A percentile compares a stretch with the other conserved stretches of the same genome.
phyloP scores from a whole-genome alignment of 768 basidiomycete species.

The Termitomyces heimii region DNA sequence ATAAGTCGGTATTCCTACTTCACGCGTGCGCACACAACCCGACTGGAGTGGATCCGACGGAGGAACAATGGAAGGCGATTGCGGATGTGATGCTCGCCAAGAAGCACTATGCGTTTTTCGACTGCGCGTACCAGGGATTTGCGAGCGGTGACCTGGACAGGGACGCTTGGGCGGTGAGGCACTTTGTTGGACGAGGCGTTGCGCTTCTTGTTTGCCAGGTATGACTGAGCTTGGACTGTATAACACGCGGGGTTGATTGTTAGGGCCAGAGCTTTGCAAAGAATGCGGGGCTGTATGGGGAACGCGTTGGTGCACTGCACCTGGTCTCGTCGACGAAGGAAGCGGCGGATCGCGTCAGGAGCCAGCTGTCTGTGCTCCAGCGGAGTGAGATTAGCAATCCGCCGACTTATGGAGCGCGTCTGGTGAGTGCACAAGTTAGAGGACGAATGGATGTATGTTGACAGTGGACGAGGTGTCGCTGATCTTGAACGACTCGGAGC shows the following conservation, averaged over 20 bases:
- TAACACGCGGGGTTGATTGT: neutral
- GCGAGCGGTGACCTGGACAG: conserved; percentile 88
- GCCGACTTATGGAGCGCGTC: conserved; percentile 82
- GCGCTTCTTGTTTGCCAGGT: conserved; percentile 88
- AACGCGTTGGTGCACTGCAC: conserved; percentile 93
- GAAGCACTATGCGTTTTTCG: conserved; percentile 87
- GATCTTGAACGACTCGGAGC: conserved; percentile 67
- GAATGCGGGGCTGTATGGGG: conserved; percentile 93
- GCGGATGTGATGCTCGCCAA: conserved; percentile 66
- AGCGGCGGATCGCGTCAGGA: conserved; percentile 67
- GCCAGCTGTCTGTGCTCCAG: conserved; percentile 87
- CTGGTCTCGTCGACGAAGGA: conserved; percentile 62
- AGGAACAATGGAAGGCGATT: conserved; percentile 78
- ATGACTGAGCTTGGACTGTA: conserved; percentile 13
- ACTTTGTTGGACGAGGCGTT: conserved; percentile 73
- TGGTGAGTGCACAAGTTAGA: conserved; percentile 39
- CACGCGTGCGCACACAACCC: conserved; percentile 98
- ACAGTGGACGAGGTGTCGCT: conserved; percentile 52
- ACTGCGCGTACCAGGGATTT: conserved; percentile 97
- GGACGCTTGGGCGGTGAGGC: conserved; percentile 88
- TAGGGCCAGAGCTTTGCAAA: conserved; percentile 83
- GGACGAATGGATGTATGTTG: neutral
- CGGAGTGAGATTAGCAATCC: conserved; percentile 96
- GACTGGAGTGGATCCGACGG: conserved; percentile 91
- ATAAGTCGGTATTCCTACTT: conserved; percentile 80